phyloP scores from a whole-genome alignment of 1,139 yeast species.

The Pichia sp. region DNA sequence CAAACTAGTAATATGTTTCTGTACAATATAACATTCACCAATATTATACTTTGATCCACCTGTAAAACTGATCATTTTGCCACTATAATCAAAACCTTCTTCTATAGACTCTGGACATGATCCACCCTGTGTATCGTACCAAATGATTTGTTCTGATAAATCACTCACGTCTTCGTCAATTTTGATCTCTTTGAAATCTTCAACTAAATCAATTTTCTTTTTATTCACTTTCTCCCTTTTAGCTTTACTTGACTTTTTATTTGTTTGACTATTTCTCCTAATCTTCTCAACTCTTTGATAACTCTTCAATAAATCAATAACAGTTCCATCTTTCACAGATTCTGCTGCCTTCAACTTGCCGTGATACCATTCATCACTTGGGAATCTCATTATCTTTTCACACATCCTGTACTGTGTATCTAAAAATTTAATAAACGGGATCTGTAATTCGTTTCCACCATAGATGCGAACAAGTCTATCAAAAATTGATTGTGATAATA shows the following conservation, averaged over 20 bases:
- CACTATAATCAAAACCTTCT: slow-evolving; percentile 24
- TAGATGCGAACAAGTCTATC: slow-evolving; percentile 56
- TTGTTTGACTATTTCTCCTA: too few relatives aligned
- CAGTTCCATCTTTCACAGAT: slow-evolving; percentile 45
- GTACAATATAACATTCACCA: slow-evolving; percentile 59
- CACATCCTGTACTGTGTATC: slow-evolving; percentile 88
- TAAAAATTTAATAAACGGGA: slow-evolving; percentile 42
- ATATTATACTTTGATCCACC: slow-evolving; percentile 58
- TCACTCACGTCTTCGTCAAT: slow-evolving; percentile 5
- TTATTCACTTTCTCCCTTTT: slow-evolving; percentile 14
- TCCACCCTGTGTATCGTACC: slow-evolving; percentile 96
- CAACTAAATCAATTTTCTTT: not conserved
- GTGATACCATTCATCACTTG: slow-evolving; percentile 61
- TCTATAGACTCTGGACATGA: slow-evolving; percentile 56
- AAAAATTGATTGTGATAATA: slow-evolving; percentile 62
- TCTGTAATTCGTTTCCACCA: slow-evolving; percentile 36
- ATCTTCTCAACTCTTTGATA: slow-evolving; percentile 29
- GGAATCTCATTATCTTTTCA: slow-evolving; percentile 64
- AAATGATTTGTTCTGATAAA: slow-evolving; percentile 31
- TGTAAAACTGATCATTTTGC: not conserved
- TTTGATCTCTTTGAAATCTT: not conserved
- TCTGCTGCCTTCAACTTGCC: slow-evolving; percentile 56
- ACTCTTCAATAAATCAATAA: slow-evolving; percentile 46
- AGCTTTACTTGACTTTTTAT: slow-evolving; percentile 1
- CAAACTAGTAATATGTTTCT: slow-evolving; percentile 47